Evolutionary conservation across 805 yeast species (phyloP), one percentile per base, ranked within the genome.

Genomic region (Tetrapisispora fleetii): DNA sequence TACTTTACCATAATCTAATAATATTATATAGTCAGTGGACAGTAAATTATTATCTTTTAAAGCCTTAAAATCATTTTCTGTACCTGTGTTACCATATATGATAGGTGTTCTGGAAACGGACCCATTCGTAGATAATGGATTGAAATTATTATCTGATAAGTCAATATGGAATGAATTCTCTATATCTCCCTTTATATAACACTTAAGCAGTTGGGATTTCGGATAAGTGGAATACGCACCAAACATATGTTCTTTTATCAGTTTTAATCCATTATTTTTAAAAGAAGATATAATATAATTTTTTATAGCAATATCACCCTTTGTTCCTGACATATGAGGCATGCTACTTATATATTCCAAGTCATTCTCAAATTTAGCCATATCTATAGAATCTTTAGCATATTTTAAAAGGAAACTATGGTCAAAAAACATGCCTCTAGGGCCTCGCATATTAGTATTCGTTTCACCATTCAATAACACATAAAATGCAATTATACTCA

Each of bases 261-360:
- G 50, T 22, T 68, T 64, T 11, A 88, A 50, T 1, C 85, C 83
- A 50, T 77, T 76, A 43, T 77, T 74, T 27, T 65, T 58, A 65
- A 85, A 77, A 46, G 74, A 74, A 13, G 75, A 72, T 52, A 77
- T 72, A n/a, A 89, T 71, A 60, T 82, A 87, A 49, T 75, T 69
- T 1, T 86, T 81, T 32, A 87, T 65, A 0, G 86, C 72, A 49
- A 78, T 63, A 61, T 87, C 96, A 22, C 95, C 97, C n/a, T 78
- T 76, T 1, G 96, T 82, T 3, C 97, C 97, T 0, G 96, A 80
- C 48, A 80, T 63, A 61, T 87, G 96, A 1, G 95, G 85, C 77
- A 87, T 77, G 3, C 83, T 75, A 14, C 88, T 79, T 35, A 88
- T 60, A 57, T 85, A 85, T 55, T 84, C 83, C 48, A 84, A 58